Percentiles rank a stretch among this genome's conserved stretches.
phyloP scores from a whole-genome alignment of 2,329 filamentous ascomycete species.

The Daldinia sp. region DNA sequence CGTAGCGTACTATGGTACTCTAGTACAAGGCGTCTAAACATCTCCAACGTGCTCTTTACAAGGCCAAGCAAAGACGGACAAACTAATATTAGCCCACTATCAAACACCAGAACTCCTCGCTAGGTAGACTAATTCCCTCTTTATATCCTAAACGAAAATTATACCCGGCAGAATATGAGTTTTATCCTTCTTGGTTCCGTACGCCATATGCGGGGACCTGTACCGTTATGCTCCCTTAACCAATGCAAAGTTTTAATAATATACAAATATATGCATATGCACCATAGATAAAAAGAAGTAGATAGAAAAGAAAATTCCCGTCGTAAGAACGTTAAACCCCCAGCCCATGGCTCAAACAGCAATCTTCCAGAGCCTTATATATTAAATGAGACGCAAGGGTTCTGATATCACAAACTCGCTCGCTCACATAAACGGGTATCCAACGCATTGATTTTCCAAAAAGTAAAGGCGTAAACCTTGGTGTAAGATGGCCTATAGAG shows the following conservation, averaged over 20 bases:
- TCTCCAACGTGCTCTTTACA: neutral
- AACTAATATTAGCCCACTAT: neutral
- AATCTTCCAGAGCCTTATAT: slow-evolving; percentile 17
- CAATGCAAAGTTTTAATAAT: slow-evolving; percentile 16
- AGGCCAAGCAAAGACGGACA: neutral
- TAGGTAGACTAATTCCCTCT: slow-evolving; percentile 3
- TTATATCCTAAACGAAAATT: neutral
- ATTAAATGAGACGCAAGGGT: neutral
- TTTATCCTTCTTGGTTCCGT: neutral
- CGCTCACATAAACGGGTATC: slow-evolving; percentile 26
- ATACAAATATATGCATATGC: slow-evolving; percentile 14
- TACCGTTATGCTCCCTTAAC: slow-evolving; percentile 22
- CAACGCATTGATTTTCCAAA: slow-evolving; percentile 20
- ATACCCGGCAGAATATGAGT: slow-evolving; percentile 5
- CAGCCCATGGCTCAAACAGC: slow-evolving; percentile 14
- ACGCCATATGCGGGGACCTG: slow-evolving; percentile 3
- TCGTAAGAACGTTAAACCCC: slow-evolving; percentile 2
- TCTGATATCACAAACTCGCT: neutral
- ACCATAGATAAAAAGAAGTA: slow-evolving; percentile 9
- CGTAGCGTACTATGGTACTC: neutral
- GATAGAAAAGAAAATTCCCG: neutral
- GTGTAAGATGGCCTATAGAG: slow-evolving; percentile 25
- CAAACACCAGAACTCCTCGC: slow-evolving; percentile 32
- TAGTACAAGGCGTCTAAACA: neutral
- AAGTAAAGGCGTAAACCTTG: neutral